phyloP scores from a whole-genome alignment of 2,329 filamentous ascomycete genomes.

The Alternaria conjuncta region DNA sequence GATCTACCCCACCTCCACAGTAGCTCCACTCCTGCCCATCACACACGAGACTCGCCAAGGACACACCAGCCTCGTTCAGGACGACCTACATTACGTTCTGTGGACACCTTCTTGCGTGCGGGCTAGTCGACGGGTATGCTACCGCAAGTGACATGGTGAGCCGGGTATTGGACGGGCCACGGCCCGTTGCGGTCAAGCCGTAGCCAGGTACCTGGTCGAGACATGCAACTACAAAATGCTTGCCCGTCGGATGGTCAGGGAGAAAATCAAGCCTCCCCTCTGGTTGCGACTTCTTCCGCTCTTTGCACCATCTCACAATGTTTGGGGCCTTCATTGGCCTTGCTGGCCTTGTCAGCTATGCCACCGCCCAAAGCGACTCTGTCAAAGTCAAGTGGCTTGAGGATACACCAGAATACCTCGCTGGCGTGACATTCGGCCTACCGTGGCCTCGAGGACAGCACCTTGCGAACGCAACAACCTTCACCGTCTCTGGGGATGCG shows the following conservation, averaged over 20 bases:
- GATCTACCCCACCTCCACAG: background rate
- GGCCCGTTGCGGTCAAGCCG: background rate
- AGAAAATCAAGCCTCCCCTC: background rate
- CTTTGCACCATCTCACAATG: conserved; percentile 18
- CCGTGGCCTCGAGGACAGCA: conserved; percentile 50
- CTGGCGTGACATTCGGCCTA: conserved; percentile 50
- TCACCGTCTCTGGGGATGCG: conserved; percentile 34
- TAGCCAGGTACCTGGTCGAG: conserved; percentile 9
- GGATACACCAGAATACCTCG: conserved; percentile 32
- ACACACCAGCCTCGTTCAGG: background rate
- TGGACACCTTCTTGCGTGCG: conserved; percentile 20
- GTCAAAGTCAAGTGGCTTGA: conserved; percentile 45
- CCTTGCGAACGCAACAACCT: conserved; percentile 45
- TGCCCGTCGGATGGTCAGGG: background rate
- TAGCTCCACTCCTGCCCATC: background rate
- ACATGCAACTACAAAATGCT: conserved; percentile 19
- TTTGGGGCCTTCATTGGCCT: conserved; percentile 19
- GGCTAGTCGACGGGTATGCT: conserved; percentile 12
- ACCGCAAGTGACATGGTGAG: conserved; percentile 20
- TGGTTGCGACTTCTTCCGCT: conserved; percentile 6
- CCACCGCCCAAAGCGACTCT: conserved; percentile 20
- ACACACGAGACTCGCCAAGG: background rate
- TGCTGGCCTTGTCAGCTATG: conserved; percentile 21
- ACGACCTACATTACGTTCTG: conserved; percentile 9
- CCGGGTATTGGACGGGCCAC: conserved; percentile 13